Conservation (phyloP, 2,329 filamentous ascomycete genomes). For the Neocucurbitaria cava region DNA sequence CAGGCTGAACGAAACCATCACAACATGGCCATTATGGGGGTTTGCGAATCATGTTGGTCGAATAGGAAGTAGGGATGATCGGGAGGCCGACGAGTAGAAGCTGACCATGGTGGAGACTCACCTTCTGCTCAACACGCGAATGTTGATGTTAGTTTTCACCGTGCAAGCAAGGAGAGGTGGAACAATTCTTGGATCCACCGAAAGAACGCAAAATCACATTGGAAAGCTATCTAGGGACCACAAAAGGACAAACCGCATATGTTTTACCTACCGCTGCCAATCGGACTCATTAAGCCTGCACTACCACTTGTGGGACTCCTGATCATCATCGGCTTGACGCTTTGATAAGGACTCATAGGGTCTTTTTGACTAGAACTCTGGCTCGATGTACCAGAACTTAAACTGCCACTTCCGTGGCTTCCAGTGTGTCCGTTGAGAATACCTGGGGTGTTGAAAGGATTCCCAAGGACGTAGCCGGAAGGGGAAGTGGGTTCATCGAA, state of each 20-base stretch:
- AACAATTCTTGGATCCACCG: not conserved
- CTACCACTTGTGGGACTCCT: conserved; percentile 41
- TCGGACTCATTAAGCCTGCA: conserved; percentile 40
- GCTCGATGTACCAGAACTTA: conserved; percentile 52
- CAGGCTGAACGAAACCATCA: too few species aligned
- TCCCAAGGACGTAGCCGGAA: conserved; percentile 36
- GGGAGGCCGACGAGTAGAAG: not conserved
- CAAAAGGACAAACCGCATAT: conserved; percentile 19
- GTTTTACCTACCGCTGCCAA: conserved; percentile 34
- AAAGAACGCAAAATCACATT: conserved; percentile 38
- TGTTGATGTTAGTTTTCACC: too few species aligned
- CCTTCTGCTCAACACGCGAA: not conserved
- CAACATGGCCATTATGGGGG: too few species aligned
- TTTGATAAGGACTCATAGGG: conserved; percentile 48
- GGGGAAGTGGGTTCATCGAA: conserved; percentile 46
- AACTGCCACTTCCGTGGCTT: conserved; percentile 58
- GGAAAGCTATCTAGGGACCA: conserved; percentile 29
- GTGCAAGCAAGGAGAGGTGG: not conserved
- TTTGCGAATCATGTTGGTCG: too few species aligned
- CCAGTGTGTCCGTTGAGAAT: conserved; percentile 48
- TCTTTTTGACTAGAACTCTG: conserved; percentile 48
- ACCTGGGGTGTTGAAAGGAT: conserved; percentile 49
- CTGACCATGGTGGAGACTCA: not conserved
- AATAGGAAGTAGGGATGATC: too few species aligned
- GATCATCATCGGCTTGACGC: conserved; percentile 42